Percentiles rank a stretch among this genome's conserved stretches.
Evolutionary conservation across 441 rosid species (phyloP).

Genomic region (Eutrema salsugineum): DNA sequence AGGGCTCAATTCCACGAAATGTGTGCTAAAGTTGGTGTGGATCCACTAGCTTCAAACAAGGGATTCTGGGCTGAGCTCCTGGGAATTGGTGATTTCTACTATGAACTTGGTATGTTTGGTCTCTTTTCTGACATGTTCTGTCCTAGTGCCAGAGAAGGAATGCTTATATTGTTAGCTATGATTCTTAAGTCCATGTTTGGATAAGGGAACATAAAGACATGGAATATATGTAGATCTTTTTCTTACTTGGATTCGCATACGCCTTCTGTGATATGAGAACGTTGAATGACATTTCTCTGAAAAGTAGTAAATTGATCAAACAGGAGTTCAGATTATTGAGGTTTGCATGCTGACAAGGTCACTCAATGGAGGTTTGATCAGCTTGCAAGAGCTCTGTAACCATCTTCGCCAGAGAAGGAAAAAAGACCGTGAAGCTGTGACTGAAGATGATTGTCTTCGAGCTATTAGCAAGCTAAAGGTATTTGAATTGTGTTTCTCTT

Average conservation of each 20-base stretch:
- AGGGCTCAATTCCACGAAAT: constrained; percentile 91
- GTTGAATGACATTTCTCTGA: neutral
- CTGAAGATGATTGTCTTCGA: constrained; percentile 97
- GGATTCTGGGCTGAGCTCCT: constrained; percentile 95
- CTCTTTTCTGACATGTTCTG: neutral
- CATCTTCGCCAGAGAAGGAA: constrained; percentile 72
- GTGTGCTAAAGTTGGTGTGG: constrained; percentile 97
- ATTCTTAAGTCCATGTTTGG: neutral
- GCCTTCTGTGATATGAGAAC: neutral
- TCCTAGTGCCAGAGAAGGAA: neutral
- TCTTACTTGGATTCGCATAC: neutral
- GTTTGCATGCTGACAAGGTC: constrained; percentile 92
- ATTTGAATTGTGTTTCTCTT: neutral
- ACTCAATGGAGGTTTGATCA: constrained; percentile 87
- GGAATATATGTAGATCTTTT: neutral
- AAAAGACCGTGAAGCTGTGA: constrained; percentile 75
- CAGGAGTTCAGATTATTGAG: constrained; percentile 93
- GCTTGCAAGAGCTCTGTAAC: constrained; percentile 74
- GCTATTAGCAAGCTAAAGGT: constrained; percentile 96
- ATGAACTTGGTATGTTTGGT: constrained; percentile 62
- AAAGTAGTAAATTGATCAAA: constrained; percentile 36
- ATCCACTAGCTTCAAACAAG: constrained; percentile 88
- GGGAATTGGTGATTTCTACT: constrained; percentile 94
- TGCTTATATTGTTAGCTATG: neutral
- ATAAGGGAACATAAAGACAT: neutral